Evolutionary conservation across 169 alveolate species (phyloP).

Genomic region (Cryptosporidium felis): DNA sequence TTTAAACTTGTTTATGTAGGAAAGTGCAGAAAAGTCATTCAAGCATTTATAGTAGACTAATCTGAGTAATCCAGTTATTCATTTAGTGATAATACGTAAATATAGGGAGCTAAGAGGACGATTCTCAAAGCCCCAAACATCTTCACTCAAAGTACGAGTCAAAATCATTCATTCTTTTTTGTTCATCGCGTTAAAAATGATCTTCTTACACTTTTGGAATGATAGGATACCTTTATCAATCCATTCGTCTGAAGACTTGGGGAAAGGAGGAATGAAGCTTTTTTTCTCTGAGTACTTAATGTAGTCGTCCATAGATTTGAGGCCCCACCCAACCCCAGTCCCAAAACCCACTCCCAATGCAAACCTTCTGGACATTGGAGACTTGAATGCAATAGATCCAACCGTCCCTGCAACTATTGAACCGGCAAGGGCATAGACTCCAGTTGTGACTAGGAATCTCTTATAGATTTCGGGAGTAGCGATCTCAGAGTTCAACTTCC

Average conservation of each 20-base stretch:
- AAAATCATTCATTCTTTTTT: too few species aligned
- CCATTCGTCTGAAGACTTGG: constrained; percentile 68
- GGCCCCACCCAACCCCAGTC: constrained; percentile 58
- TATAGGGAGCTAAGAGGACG: too few species aligned
- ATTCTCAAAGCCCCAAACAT: too few species aligned
- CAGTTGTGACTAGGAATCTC: constrained; percentile 48
- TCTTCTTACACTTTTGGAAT: constrained; percentile 8
- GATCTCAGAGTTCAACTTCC: not conserved
- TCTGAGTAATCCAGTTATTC: not conserved
- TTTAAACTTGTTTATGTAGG: constrained; percentile 21
- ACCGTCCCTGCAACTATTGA: constrained; percentile 14
- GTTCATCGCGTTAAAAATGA: too few species aligned
- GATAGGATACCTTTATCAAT: constrained; percentile 17
- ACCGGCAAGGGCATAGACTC: constrained; percentile 53
- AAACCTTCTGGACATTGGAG: constrained; percentile 39
- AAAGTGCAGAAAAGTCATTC: constrained; percentile 35
- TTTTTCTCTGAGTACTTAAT: constrained; percentile 34
- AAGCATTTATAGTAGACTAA: constrained; percentile 25
- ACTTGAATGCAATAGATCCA: constrained; percentile 50
- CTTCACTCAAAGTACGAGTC: too few species aligned
- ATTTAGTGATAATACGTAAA: not conserved
- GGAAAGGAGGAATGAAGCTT: constrained; percentile 25
- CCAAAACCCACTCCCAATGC: constrained; percentile 64
- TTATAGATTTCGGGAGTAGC: constrained; percentile 45
- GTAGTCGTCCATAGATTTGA: constrained; percentile 54